Base-by-base conservation (phyloP, 2,329 filamentous ascomycete species). In the Claviceps capensis region DNA sequence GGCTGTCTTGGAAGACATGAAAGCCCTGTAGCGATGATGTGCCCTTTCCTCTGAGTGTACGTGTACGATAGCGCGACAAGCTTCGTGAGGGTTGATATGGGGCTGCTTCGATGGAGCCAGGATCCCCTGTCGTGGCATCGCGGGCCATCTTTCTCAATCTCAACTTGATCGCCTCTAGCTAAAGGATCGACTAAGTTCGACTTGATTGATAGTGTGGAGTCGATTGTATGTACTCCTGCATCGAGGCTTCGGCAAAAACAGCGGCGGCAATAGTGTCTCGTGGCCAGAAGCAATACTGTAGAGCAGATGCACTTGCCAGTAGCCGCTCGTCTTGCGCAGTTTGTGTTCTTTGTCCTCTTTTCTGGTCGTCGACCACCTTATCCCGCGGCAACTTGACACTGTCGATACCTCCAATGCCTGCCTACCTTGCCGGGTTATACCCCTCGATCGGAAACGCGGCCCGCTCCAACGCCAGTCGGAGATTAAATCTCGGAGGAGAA, bases 41-140 rank as follows among this genome's bases (percentile, higher is more conserved):
- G 56, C 65, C 68, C 48, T 67, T 68, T 34, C 65, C 66, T 5
- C 65, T 61, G 22, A 68, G 59, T 36, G 50, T 59, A 52, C 62
- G 59, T 36, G 50, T 59, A 51, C 62, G 65, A 51, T 63, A 67
- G 43, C 63, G 62, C 4, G 67, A 68, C 9, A 58, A 53, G 16
- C 58, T 48, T n/a, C 55, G 52, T 42, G 50, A 54, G 8, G 57
- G 59, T 19, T 59, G 59, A 52, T 54, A 55, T 52, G 57, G 52
- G 56, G 57, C 48, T 47, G 52, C 19, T 34, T 53, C 53, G 47
- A 53, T 40, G n/a, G 50, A 52, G 22, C 47, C 52, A 22, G 36
- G 36, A 37, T 37, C 46, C 47, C 42, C 41, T 23, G 47, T 46
- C 53, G 43, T 44, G 23, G 37, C 51, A 43, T 49, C 53, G 44